phyloP scores from a whole-genome alignment of 108 stramenopile species.

The Discostella stelligeroides region DNA sequence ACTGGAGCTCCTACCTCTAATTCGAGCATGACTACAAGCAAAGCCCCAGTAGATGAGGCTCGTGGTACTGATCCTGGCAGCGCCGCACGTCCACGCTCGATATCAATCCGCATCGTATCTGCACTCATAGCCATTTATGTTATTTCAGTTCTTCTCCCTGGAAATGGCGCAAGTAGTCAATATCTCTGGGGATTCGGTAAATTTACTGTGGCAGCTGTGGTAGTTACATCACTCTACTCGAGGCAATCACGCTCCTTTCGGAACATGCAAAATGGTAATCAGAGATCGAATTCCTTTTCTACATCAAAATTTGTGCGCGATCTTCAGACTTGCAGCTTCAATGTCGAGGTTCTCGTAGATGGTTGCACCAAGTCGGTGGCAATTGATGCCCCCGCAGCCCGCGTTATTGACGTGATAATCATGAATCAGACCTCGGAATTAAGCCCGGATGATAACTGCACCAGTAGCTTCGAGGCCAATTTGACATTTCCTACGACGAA shows the following conservation, averaged over 20 bases:
- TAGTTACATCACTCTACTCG: slow-evolving; percentile 12
- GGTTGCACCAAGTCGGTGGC: slow-evolving; percentile 28
- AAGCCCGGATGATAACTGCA: slow-evolving; percentile 14
- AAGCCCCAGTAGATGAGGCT: neutral
- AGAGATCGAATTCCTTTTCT: neutral
- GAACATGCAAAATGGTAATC: slow-evolving; percentile 11
- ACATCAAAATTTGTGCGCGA: neutral
- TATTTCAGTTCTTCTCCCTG: slow-evolving; percentile 4
- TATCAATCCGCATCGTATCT: neutral
- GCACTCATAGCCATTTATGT: slow-evolving; percentile 12
- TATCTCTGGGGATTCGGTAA: slow-evolving; percentile 14
- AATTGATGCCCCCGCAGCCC: slow-evolving; percentile 35
- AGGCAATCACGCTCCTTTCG: neutral
- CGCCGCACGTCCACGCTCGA: slow-evolving; percentile 1
- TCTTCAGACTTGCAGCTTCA: slow-evolving; percentile 41
- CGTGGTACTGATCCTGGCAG: neutral
- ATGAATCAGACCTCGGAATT: slow-evolving; percentile 15
- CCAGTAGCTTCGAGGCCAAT: slow-evolving; percentile 17
- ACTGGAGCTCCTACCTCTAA: slow-evolving; percentile 1
- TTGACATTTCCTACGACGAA: slow-evolving; percentile 22
- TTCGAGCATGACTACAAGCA: neutral
- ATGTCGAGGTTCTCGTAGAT: slow-evolving; percentile 49
- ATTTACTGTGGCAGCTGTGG: slow-evolving; percentile 25
- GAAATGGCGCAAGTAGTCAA: neutral
- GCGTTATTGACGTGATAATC: slow-evolving; percentile 30